These are phyloP conservation scores for Aureobasidium lini DNA, from an alignment of 2,329 filamentous ascomycete genomes.

Conservation along the genomic window DNA sequence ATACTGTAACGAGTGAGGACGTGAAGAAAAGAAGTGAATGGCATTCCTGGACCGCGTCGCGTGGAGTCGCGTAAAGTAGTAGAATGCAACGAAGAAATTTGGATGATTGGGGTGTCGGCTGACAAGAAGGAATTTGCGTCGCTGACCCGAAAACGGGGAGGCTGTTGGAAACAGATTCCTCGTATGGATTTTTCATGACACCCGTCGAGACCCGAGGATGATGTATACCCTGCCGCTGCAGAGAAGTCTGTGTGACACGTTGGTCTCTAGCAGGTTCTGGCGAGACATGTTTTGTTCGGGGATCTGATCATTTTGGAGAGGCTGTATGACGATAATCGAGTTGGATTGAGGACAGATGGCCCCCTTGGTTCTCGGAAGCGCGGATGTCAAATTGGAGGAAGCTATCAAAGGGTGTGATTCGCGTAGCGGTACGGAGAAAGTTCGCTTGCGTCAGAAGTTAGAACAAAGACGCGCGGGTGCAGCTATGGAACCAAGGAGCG, in stretches of 20 bases:
- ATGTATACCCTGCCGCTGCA: slow-evolving; percentile 2
- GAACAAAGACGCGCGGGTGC: slow-evolving; percentile 12
- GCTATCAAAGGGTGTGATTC: slow-evolving; percentile 1
- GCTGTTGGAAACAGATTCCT: not conserved
- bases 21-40: not conserved
- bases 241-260: slow-evolving; percentile 3
- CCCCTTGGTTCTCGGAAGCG: slow-evolving; percentile 5
- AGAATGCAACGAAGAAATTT: not conserved
- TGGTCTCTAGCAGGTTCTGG: not conserved
- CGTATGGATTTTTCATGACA: not conserved
- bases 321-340: not conserved
- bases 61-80: slow-evolving; percentile 6
- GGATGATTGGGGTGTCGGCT: not conserved
- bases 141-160: slow-evolving; percentile 8
- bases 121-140: slow-evolving; percentile 4
- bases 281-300: not conserved
- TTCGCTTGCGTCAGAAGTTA: slow-evolving; percentile 10
- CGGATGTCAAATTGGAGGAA: slow-evolving; percentile 13
- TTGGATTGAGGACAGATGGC: slow-evolving; percentile 9
- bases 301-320: not conserved
- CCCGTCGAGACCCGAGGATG: slow-evolving; percentile 1
- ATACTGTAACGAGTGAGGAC: slow-evolving; percentile 2
- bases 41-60: slow-evolving; percentile 12
- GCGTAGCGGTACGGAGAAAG: slow-evolving; percentile 8
- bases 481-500: not conserved